A percentile compares a stretch with the other conserved stretches of the same genome.
These are phyloP conservation scores for Trichoderma arundinaceum DNA, from an alignment of 2,329 filamentous ascomycete genomes.

Conservation along the genomic window DNA sequence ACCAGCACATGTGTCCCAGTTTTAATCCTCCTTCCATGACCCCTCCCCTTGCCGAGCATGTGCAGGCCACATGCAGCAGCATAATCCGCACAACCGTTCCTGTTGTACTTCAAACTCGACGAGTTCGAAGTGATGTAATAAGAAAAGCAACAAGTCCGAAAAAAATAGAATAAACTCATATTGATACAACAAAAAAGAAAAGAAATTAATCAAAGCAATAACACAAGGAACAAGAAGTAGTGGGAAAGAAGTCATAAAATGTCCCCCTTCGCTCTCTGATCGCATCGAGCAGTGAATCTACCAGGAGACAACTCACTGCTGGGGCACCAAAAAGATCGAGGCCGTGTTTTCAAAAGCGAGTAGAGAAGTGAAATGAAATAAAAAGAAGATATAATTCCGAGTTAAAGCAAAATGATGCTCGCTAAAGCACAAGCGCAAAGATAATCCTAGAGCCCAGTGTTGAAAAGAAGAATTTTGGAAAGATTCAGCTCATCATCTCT, in stretches of 20 bases:
- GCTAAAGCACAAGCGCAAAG: conserved; percentile 13
- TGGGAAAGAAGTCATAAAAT: background rate
- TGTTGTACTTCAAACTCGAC: background rate
- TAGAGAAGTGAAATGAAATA: background rate
- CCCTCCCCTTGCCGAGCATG: background rate
- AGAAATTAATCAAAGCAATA: background rate
- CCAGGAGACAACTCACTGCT: background rate
- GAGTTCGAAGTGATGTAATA: background rate
- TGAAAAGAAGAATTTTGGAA: conserved; percentile 7
- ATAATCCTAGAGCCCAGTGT: conserved; percentile 9
- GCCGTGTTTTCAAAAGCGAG: conserved; percentile 2
- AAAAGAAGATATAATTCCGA: conserved; percentile 7
- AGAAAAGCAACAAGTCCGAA: conserved; percentile 1
- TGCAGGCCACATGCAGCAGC: background rate
- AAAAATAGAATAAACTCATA: background rate
- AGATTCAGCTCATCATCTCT: conserved; percentile 20
- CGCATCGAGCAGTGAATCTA: background rate
- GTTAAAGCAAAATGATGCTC: conserved; percentile 13
- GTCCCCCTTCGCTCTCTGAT: background rate
- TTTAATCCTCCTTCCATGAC: background rate
- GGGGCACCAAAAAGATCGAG: background rate
- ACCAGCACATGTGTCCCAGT: conserved; percentile 5
- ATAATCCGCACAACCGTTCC: background rate
- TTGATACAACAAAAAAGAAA: conserved; percentile 1
- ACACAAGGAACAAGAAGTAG: background rate